Percentiles rank a stretch among this genome's conserved stretches.
Evolutionary conservation across 2,329 filamentous ascomycete genomes (phyloP).

Genomic region (Colletotrichum camelliae): DNA sequence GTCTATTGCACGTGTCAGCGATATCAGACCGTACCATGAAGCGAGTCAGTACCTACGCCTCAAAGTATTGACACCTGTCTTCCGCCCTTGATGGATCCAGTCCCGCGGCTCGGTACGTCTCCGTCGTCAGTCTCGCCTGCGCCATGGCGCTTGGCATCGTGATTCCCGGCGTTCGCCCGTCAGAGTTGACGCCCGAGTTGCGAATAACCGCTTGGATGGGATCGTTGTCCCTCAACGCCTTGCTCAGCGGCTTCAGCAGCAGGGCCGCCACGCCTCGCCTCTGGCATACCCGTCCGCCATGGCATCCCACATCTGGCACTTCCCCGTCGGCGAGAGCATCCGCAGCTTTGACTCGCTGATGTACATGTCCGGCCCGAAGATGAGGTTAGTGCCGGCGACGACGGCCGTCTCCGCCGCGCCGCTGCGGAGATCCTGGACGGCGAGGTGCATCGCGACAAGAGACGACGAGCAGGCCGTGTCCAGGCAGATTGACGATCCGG

Average conservation of each 20-base stretch:
- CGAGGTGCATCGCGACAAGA: constrained; percentile 46
- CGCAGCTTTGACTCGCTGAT: constrained; percentile 23
- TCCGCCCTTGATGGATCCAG: constrained; percentile 31
- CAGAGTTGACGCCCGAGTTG: constrained; percentile 38
- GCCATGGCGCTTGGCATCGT: constrained; percentile 44
- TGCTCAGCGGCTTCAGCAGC: constrained; percentile 53
- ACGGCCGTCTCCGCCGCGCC: constrained; percentile 33
- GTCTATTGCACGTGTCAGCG: constrained; percentile 4
- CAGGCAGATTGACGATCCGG: constrained; percentile 43
- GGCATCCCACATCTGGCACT: constrained; percentile 33
- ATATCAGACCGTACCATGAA: background rate
- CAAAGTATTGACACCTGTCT: constrained; percentile 35
- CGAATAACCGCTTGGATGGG: constrained; percentile 41
- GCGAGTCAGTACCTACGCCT: constrained; percentile 42
- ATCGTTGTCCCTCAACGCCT: constrained; percentile 47
- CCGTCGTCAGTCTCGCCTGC: constrained; percentile 35
- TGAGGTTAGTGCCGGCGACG: constrained; percentile 33
- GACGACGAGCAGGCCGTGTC: constrained; percentile 52
- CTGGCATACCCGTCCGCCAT: constrained; percentile 35
- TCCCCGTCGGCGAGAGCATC: constrained; percentile 20
- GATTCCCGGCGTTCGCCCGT: constrained; percentile 49
- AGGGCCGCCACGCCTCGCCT: constrained; percentile 52
- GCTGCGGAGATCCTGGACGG: constrained; percentile 37
- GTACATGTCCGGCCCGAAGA: background rate
- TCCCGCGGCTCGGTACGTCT: constrained; percentile 30